These are phyloP conservation scores for Fusarium brachygibbosum DNA, from an alignment of 2,329 filamentous ascomycete species.

Conservation along the genomic window DNA sequence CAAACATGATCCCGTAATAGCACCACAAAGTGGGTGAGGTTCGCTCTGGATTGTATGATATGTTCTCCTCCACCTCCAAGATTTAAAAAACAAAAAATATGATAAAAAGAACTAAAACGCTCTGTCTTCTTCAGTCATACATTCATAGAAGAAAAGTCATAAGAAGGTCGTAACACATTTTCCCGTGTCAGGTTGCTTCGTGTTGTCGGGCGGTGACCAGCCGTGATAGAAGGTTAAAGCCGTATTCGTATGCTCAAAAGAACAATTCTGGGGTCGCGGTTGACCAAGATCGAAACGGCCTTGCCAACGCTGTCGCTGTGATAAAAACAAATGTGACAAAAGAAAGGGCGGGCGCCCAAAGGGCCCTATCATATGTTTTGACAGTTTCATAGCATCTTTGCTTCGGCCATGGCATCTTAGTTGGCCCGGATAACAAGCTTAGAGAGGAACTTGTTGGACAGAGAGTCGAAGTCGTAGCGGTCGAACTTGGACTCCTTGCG, in stretches of 20 bases:
- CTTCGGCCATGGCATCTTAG: slow-evolving; percentile 58
- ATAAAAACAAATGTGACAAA: slow-evolving; percentile 52
- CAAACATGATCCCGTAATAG: slow-evolving; percentile 52
- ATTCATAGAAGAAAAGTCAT: slow-evolving; percentile 57
- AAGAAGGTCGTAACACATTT: slow-evolving; percentile 56
- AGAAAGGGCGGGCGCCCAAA: slow-evolving; percentile 44
- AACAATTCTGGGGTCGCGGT: slow-evolving; percentile 47
- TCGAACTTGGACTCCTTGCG: slow-evolving; percentile 87
- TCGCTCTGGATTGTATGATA: slow-evolving; percentile 46
- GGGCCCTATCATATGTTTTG: slow-evolving; percentile 29
- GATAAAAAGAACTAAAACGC: slow-evolving; percentile 48
- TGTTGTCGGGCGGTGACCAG: slow-evolving; percentile 53
- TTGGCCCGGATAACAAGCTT: slow-evolving; percentile 97
- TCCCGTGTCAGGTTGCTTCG: slow-evolving; percentile 51
- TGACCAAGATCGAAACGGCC: slow-evolving; percentile 53
- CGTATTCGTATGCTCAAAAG: slow-evolving; percentile 47
- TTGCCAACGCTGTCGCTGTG: slow-evolving; percentile 63
- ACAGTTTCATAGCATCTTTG: slow-evolving; percentile 38
- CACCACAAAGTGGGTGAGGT: slow-evolving; percentile 41
- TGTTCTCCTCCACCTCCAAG: slow-evolving; percentile 34
- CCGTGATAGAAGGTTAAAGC: slow-evolving; percentile 51
- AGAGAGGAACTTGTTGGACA: slow-evolving; percentile 97
- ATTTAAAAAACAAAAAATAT: slow-evolving; percentile 44
- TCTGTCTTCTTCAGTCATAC: slow-evolving; percentile 60
- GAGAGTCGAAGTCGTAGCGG: slow-evolving; percentile 90